Evolutionary conservation across 768 basidiomycete species (phyloP).

Genomic region (Phaeotremella fagi): DNA sequence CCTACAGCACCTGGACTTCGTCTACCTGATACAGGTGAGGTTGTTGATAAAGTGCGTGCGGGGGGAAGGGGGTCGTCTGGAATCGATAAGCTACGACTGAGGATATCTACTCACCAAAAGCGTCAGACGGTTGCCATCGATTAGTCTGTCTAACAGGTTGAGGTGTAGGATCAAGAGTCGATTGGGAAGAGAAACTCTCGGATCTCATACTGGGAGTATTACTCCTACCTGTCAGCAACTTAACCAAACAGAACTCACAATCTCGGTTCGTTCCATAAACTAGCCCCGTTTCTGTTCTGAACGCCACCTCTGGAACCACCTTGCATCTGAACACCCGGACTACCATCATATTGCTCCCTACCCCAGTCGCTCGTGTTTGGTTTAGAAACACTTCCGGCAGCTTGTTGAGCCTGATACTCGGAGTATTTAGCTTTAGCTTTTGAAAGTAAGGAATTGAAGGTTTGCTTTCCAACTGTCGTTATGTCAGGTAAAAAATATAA

Average conservation of each 20-base stretch:
- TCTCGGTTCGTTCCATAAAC: constrained; percentile 14
- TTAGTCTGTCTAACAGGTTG: constrained; percentile 17
- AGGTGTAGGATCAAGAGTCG: constrained; percentile 17
- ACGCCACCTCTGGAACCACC: constrained; percentile 34
- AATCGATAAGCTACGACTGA: constrained; percentile 1
- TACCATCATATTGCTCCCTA: not conserved
- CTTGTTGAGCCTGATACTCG: constrained; percentile 38
- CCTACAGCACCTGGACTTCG: constrained; percentile 14
- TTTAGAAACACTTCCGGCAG: constrained; percentile 2
- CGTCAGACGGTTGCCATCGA: constrained; percentile 44
- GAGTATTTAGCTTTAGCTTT: constrained; percentile 41
- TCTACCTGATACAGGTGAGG: constrained; percentile 8
- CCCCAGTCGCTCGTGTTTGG: constrained; percentile 2
- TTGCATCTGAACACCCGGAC: not conserved
- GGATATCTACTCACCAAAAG: constrained; percentile 31
- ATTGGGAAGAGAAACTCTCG: constrained; percentile 30
- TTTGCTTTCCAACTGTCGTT: constrained; percentile 41
- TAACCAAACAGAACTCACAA: constrained; percentile 15
- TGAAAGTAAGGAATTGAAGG: constrained; percentile 40
- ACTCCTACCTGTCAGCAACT: constrained; percentile 9
- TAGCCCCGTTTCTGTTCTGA: constrained; percentile 20
- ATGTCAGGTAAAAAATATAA: not conserved
- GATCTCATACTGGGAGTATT: constrained; percentile 11
- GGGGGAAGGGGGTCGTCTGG: constrained; percentile 32
- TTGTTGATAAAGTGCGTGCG: constrained; percentile 2